A percentile compares a stretch with the other conserved stretches of the same genome.
Evolutionary conservation across 1,139 yeast genomes (phyloP).

Genomic region (Candida buenavistaensis): DNA sequence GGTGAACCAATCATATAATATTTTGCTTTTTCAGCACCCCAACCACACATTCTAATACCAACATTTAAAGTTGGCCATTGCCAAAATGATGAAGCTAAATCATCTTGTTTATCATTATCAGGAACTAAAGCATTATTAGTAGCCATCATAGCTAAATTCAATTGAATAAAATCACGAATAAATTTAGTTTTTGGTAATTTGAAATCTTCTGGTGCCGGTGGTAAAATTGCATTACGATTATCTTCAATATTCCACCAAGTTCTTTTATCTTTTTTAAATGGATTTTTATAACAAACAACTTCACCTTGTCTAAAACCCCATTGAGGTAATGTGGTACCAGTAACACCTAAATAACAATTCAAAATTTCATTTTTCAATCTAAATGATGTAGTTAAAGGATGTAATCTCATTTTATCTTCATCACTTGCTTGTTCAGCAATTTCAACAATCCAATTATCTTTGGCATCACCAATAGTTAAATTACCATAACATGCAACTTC

Average conservation of each 20-base stretch:
- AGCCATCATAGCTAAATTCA: slow-evolving; percentile 98
- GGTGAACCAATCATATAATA: slow-evolving; percentile 94
- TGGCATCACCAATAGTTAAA: slow-evolving; percentile 77
- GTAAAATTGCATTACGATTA: slow-evolving; percentile 74
- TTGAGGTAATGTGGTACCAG: slow-evolving; percentile 79
- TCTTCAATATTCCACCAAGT: slow-evolving; percentile 98
- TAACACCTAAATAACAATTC: slow-evolving; percentile 84
- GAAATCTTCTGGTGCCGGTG: slow-evolving; percentile 71
- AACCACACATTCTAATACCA: slow-evolving; percentile 94
- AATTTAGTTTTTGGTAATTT: slow-evolving; percentile 81
- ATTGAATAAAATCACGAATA: slow-evolving; percentile 84
- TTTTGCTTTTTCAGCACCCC: slow-evolving; percentile 80
- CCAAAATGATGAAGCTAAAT: slow-evolving; percentile 91
- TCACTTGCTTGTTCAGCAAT: slow-evolving; percentile 71
- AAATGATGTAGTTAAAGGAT: slow-evolving; percentile 85
- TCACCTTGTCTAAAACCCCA: slow-evolving; percentile 99
- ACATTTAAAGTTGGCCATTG: slow-evolving; percentile 96
- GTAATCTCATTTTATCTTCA: slow-evolving; percentile 69
- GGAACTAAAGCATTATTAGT: slow-evolving; percentile 96
- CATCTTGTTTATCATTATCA: slow-evolving; percentile 87
- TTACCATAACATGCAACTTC: slow-evolving; percentile 97
- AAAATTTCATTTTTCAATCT: slow-evolving; percentile 68
- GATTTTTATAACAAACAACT: slow-evolving; percentile 77
- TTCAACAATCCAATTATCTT: slow-evolving; percentile 94
- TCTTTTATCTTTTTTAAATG: slow-evolving; percentile 83